Evolutionary conservation across 139 green algal genomes (phyloP), one percentile per base, ranked within the genome.

Genomic region (Microglena sp.): DNA sequence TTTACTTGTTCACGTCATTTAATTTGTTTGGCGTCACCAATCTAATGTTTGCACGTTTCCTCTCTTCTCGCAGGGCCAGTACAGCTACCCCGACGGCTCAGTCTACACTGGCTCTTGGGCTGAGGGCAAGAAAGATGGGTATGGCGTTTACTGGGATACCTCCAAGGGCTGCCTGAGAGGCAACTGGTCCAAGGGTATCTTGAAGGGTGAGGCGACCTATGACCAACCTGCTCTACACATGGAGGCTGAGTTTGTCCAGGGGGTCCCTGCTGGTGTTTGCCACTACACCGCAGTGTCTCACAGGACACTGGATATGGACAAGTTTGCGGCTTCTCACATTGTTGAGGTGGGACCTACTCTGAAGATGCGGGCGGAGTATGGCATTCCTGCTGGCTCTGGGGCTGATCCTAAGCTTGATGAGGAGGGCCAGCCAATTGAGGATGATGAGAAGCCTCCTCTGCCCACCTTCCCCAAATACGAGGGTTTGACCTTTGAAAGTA

Each of bases 71-170:
- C 68, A 79, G 62, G 84, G 84, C 6, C 70, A 69, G 27, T 88
- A 86, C 66, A 34, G 69, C 24, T 91, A 89, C 69, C 76, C 82
- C 7, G 85, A 89, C 64, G 78, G 78, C 63, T 84, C 72, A 35
- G 72, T 73, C 1, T 91, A 88, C 69, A 75, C 77, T 1, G 85
- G 85, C 66, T 55, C 8, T 27, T 90, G 84, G 84, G 55, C 67
- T 26, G 71, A 29, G 0, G 84, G 84, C 5, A 60, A 70, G 50
- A 87, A 87, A 62, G 70, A 88, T 56, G 84, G 84, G 22, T 33
- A 53, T 24, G 77, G 77, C 62, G 73, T 79, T 30, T 84, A 80
- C 62, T 84, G 75, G 77, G 77, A 83, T 69, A 77, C 67, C 7
- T 53, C 35, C 21, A 69, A 68, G 3, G 78, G 78, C 57, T 88